Base-by-base conservation (phyloP, 305 asterid species). In the Fraxinus latifolia region DNA sequence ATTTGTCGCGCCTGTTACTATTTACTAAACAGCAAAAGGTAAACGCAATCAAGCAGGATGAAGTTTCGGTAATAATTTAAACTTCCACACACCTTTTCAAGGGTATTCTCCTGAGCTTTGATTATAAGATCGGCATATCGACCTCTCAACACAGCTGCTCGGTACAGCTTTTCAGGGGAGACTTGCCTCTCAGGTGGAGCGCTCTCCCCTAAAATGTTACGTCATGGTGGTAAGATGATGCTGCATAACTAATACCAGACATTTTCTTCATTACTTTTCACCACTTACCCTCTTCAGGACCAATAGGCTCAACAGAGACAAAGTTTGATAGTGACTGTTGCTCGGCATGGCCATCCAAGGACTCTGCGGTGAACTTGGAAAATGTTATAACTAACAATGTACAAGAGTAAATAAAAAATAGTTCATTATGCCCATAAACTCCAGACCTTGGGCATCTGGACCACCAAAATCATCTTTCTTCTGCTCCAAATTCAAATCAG, bases 131-230 rank as follows among this genome's bases (percentile, higher is more conserved):
- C 96, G 21, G 95, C 96, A 85, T 87, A 94, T 62, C 97, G 89
- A 83, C 91, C 87, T 86, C 91, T 90, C 88, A 94, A 86, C 60
- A 94, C n/a, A 88, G 98, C 98, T 76, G 98, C 98, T n/a, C 98
- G 94, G 87, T 94, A 94, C 65, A 80, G 92, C 91, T 90, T 94
- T 53, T 89, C 96, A 79, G 98, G 97, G 89, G 98, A 92, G 89
- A 91, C 96, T 85, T 83, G 92, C 91, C 96, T 90, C 82, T 91
- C 96, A 15, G 89, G 85, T 77, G 88, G 93, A 90, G 88, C 90
- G 79, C 89, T 85, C 91, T 90, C 97, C 90, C 92, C 97, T 92
- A 91, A 77, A 84, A 90, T 83, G 89, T 86, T 82, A 92, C 86
- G 83, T 87, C 91, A 86, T 77, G 85, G 82, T 79, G 89, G 92